Base-by-base conservation (phyloP, 2,329 filamentous ascomycete genomes). In the Aureobasidium zeae region DNA sequence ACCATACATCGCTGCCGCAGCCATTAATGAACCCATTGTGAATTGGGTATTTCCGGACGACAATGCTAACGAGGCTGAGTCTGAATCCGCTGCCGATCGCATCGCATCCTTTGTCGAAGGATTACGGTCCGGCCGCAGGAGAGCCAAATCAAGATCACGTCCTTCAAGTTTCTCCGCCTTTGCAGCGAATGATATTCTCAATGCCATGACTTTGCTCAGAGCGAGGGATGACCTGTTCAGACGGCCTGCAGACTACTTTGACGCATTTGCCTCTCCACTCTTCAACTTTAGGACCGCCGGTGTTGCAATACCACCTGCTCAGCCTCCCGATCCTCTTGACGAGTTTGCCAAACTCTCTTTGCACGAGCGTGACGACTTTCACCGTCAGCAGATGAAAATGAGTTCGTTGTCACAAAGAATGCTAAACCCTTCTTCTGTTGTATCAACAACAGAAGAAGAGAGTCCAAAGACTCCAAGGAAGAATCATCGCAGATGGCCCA, bases 211-310 rank as follows among this genome's bases (percentile, higher is more conserved):
- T 6, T 49, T 69, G 9, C 52, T 57, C 13, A 51, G 50, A 13
- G 54, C 63, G 17, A 57, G 68, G 37, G 53, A 58, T 12, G 37
- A 52, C 1, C 49, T 70, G 1, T 73, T 73, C 51, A 50, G 53
- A 8, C 63, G 58, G 32, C 58, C 63, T 9, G 62, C 64, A 29
- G 54, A 65, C 39, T 69, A 62, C 46, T 70, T 70, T 45, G 70
- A 73, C 51, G 63, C 66, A 3, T 73, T 72, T 50, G 68, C 67
- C 1, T 71, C 68, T 5, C 69, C 70, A 3, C 57, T 68, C 3
- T 62, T 70, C 31, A 71, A 71, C 56, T 71, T 73, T 48, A 67
- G 70, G 36, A 68, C 69, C 1, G 58, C 69, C 5, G 58, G 56
- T 9, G 43, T 55, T 12, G 49, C 55, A 12, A 47, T 59, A 1